These are phyloP conservation scores for Heterobasidion occidentale DNA, from an alignment of 1,284 basidiomycete genomes.

Conservation along the genomic window DNA sequence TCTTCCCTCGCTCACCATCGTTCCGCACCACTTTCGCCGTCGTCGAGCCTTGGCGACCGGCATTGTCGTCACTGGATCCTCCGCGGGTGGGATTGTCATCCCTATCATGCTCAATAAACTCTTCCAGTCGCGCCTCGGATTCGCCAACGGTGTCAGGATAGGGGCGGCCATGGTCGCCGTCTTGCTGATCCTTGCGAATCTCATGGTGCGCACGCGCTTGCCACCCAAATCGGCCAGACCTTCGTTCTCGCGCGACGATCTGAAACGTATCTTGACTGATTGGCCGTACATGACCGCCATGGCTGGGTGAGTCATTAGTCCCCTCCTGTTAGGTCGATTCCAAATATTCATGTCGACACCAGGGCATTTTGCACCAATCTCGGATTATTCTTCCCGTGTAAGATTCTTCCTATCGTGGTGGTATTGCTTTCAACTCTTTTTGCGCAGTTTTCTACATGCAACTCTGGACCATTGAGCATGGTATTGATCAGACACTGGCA, in stretches of 20 bases:
- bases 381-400: constrained; percentile 43
- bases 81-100: constrained; percentile 18
- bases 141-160: constrained; percentile 32
- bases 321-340: background rate
- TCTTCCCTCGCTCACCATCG: constrained; percentile 40
- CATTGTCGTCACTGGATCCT: constrained; percentile 40
- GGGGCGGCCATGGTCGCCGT: constrained; percentile 28
- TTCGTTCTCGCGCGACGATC: constrained; percentile 4
- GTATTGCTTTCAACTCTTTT: background rate
- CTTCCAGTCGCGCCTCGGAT: constrained; percentile 22
- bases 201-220: constrained; percentile 30
- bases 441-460: constrained; percentile 45
- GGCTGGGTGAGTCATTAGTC: constrained; percentile 26
- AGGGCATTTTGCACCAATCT: constrained; percentile 37
- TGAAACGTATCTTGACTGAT: constrained; percentile 27
- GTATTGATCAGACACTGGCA: constrained; percentile 29
- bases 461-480: constrained; percentile 36
- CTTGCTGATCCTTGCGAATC: constrained; percentile 31
- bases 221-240: constrained; percentile 18
- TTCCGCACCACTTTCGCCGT: constrained; percentile 38
- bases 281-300: constrained; percentile 35
- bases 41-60: constrained; percentile 42
- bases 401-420: constrained; percentile 13
- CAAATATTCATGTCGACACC: background rate
- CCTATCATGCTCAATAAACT: constrained; percentile 43